Evolutionary conservation across 768 basidiomycete species (phyloP).

Genomic region (Suillus alpinus): DNA sequence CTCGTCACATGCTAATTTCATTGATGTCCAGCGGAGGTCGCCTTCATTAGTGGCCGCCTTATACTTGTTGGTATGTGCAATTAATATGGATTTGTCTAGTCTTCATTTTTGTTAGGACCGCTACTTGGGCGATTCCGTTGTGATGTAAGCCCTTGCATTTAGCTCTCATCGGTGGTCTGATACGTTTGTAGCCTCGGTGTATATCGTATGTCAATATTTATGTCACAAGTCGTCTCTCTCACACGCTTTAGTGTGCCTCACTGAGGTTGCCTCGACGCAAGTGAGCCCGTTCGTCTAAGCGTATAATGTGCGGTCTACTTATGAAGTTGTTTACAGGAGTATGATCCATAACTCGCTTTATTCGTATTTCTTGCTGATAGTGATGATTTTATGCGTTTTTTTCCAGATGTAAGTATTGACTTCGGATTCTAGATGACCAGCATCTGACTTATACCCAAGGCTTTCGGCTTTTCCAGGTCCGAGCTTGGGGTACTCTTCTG

Average conservation of each 20-base stretch:
- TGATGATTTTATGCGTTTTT: background rate
- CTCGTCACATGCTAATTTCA: background rate
- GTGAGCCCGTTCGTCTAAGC: background rate
- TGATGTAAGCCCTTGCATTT: conserved; percentile 19
- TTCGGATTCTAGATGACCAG: background rate
- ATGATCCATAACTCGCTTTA: background rate
- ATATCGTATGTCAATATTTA: background rate
- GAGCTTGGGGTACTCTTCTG: conserved; percentile 30
- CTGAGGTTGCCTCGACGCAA: background rate
- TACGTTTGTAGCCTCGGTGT: background rate
- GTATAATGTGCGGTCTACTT: background rate
- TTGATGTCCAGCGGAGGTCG: conserved; percentile 19
- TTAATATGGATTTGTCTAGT: background rate
- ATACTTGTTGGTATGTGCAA: conserved; percentile 23
- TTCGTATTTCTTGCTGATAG: background rate
- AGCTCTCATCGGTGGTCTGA: background rate
- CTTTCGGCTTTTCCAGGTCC: conserved; percentile 26
- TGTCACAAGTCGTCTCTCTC: background rate
- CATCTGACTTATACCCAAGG: conserved; percentile 11
- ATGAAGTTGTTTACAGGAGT: background rate
- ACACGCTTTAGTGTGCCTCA: background rate
- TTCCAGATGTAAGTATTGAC: background rate
- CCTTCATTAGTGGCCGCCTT: conserved; percentile 23
- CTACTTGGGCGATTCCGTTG: conserved; percentile 28
- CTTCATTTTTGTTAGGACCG: conserved; percentile 21